Conservation (phyloP, 2,329 filamentous ascomycete species). For the Cytospora chrysosperma region DNA sequence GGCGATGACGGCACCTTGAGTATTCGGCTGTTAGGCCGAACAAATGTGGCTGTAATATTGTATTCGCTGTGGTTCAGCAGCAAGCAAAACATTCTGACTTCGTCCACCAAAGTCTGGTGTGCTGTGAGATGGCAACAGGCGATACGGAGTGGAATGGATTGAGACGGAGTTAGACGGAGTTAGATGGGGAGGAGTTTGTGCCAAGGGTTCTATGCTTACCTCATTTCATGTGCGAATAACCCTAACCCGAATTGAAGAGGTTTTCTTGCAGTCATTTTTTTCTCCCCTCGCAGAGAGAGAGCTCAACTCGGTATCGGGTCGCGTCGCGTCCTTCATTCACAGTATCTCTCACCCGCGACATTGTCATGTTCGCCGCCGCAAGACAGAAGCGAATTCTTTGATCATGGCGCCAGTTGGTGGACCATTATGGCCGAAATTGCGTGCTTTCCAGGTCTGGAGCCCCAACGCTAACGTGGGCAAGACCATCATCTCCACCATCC, state of each 20-base stretch:
- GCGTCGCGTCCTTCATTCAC: background rate
- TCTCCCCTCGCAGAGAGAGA: background rate
- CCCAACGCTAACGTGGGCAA: constrained; percentile 86
- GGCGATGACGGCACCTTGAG: no score
- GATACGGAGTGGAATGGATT: background rate
- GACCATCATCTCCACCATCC: constrained; percentile 72
- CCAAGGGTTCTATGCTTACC: background rate
- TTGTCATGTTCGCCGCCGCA: background rate
- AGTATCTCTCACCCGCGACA: background rate
- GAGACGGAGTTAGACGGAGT: no score
- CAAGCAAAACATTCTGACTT: background rate
- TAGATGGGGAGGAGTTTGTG: background rate
- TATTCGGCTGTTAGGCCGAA: background rate
- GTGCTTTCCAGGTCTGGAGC: constrained; percentile 74
- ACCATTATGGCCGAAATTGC: constrained; percentile 66
- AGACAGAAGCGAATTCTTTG: background rate
- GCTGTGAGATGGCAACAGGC: background rate
- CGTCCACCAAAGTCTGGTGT: background rate
- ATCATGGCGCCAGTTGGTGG: constrained; percentile 52
- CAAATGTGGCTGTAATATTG: background rate
- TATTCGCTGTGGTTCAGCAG: background rate
- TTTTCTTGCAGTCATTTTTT: no score
- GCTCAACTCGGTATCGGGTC: background rate
- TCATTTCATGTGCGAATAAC: background rate
- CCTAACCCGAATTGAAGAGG: background rate